phyloP scores from a whole-genome alignment of 495 filamentous ascomycete genomes.

The Letharia lupina region DNA sequence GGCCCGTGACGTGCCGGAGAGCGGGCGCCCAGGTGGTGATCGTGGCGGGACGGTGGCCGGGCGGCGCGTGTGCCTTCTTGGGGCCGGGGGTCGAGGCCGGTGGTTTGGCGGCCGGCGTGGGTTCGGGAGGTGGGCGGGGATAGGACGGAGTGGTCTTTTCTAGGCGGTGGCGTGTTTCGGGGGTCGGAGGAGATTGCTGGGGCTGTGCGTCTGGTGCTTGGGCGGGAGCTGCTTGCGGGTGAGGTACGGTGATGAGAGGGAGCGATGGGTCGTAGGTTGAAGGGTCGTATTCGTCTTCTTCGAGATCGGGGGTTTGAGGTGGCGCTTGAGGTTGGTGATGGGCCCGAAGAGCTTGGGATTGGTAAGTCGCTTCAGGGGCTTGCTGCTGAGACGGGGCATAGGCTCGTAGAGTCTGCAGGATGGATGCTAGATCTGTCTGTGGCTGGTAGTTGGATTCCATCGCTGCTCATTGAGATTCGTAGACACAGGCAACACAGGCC shows the following conservation, averaged over 20 bases:
- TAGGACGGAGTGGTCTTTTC: slow-evolving; percentile 40
- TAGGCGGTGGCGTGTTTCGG: slow-evolving; percentile 23
- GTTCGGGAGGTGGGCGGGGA: slow-evolving; percentile 27
- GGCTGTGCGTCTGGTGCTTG: neutral
- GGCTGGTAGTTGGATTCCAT: slow-evolving; percentile 27
- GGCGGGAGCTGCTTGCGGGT: neutral
- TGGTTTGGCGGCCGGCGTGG: slow-evolving; percentile 8
- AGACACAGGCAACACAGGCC: neutral
- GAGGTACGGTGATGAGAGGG: slow-evolving; percentile 34
- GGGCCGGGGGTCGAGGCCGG: slow-evolving; percentile 3
- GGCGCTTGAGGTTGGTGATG: neutral
- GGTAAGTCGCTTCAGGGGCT: neutral
- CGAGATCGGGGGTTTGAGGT: slow-evolving; percentile 4
- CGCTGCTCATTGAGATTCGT: neutral
- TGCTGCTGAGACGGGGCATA: slow-evolving; percentile 29
- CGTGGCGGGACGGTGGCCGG: slow-evolving; percentile 39
- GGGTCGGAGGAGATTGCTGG: slow-evolving; percentile 9
- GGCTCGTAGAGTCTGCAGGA: slow-evolving; percentile 44
- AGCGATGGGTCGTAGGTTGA: slow-evolving; percentile 38
- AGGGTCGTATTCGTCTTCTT: slow-evolving; percentile 22
- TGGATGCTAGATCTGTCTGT: slow-evolving; percentile 42
- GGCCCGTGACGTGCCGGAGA: slow-evolving; percentile 53
- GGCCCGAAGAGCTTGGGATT: neutral
- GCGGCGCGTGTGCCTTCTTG: slow-evolving; percentile 7
- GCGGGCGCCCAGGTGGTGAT: slow-evolving; percentile 60